Evolutionary conservation across 257 asterid species (phyloP), one percentile per base, ranked within the genome.

Genomic region (Gentiana dahurica): DNA sequence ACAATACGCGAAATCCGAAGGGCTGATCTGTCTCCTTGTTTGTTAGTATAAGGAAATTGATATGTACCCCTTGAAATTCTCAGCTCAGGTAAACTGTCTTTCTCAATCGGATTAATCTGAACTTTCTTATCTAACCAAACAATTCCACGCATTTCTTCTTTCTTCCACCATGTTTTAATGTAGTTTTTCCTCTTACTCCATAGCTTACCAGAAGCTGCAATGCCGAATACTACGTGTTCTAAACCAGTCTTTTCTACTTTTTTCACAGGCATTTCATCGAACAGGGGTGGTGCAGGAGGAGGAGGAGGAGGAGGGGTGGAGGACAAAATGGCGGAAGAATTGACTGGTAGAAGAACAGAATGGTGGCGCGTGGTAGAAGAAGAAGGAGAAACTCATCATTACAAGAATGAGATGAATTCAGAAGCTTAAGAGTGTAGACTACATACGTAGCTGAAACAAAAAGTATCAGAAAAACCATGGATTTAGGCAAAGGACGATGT

Each of bases 1-100:
- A 85, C 86, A 47, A 89, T 81, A 68, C 95, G 54, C 8, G 97
- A 89, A 12, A 89, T 83, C 68, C 97, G 73, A 53, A 89, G 73
- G 0, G 97, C 97, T 0, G 97, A 83, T 32, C 89, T 81, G 62
- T 81, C 87, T 6, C 97, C 97, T 59, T 79, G 79, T 61, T 56
- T 63, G 69, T 89, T 83, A 51, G 51, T 81, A 32, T 89, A 89
- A 3, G 73, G 35, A 24, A 89, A 89, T 1, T 56, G 71, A 3
- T 85, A 79, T 1, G 95, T 85, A 49, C 85, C 79, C 9, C 77
- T 75, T 6, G 95, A 89, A 45, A 89, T 73, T 58, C 73, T 79
- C 13, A 85, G 10, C 73, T 67, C 56, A 1, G 97, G 97, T 12
- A 89, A 71, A 5, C 13, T 57, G 45, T 53, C 44, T 1, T 62